These are phyloP conservation scores for Candida nonsorbophila DNA, from an alignment of 805 yeast species.

Conservation along the genomic window DNA sequence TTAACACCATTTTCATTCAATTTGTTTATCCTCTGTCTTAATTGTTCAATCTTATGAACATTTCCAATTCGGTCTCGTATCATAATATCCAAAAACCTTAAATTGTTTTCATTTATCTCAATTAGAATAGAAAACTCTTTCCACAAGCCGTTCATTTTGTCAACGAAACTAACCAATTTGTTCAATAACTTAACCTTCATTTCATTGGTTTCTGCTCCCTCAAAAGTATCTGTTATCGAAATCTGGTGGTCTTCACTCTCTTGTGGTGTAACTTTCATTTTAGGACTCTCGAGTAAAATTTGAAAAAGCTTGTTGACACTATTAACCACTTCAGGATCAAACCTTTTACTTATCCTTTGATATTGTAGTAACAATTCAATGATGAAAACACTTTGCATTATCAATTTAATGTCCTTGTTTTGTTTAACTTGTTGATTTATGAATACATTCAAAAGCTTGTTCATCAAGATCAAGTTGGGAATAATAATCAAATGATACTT, in stretches of 20 bases:
- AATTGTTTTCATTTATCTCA: conserved; percentile 40
- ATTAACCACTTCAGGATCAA: conserved; percentile 63
- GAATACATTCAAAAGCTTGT: conserved; percentile 48
- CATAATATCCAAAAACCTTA: conserved; percentile 19
- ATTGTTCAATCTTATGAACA: conserved; percentile 28
- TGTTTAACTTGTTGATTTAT: conserved; percentile 22
- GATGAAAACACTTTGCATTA: conserved; percentile 62
- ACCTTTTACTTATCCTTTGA: conserved; percentile 77
- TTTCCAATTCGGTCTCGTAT: conserved; percentile 9
- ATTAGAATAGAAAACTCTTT: conserved; percentile 56
- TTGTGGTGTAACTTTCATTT: not conserved
- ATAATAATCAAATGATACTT: conserved; percentile 89
- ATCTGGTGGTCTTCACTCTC: too few species aligned
- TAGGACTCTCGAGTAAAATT: not conserved
- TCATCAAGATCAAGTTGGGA: conserved; percentile 69
- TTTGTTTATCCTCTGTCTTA: conserved; percentile 45
- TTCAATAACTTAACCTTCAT: conserved; percentile 25
- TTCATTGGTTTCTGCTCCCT: conserved; percentile 9
- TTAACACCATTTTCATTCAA: conserved; percentile 31
- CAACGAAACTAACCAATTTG: conserved; percentile 27
- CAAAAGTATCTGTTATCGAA: conserved; percentile 12
- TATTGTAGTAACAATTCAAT: conserved; percentile 61
- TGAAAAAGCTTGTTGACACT: conserved; percentile 37
- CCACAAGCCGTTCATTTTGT: conserved; percentile 41
- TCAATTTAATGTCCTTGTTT: conserved; percentile 26